phyloP scores from a whole-genome alignment of 495 filamentous ascomycete genomes.

The Neurospora sp. region DNA sequence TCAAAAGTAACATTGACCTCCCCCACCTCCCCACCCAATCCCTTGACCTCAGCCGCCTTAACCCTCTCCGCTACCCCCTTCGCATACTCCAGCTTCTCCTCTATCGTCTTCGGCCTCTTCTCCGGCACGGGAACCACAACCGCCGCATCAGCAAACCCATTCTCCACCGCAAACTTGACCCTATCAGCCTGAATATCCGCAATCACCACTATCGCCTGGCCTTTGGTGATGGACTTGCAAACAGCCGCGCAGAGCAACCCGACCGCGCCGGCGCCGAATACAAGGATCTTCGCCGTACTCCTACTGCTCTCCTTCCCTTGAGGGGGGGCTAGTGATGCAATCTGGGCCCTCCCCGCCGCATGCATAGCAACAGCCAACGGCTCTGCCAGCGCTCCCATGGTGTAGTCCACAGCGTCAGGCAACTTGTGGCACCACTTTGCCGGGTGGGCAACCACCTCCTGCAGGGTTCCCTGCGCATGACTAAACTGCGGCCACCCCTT shows the following conservation, averaged over 20 bases:
- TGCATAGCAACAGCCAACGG: slow-evolving; percentile 75
- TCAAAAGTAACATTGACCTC: slow-evolving; percentile 80
- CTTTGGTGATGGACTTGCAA: slow-evolving; percentile 31
- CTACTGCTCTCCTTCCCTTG: not conserved
- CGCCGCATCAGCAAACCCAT: slow-evolving; percentile 56
- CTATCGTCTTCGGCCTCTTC: slow-evolving; percentile 42
- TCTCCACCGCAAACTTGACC: slow-evolving; percentile 58
- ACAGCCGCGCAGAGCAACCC: slow-evolving; percentile 66
- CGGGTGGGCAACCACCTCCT: slow-evolving; percentile 69
- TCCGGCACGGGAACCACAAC: slow-evolving; percentile 44
- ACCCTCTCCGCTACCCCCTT: slow-evolving; percentile 48
- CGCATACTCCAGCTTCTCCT: slow-evolving; percentile 50
- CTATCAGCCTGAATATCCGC: slow-evolving; percentile 71
- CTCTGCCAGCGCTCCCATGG: slow-evolving; percentile 66
- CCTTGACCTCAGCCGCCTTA: slow-evolving; percentile 24
- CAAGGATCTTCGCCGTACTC: slow-evolving; percentile 40
- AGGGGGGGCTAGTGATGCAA: not conserved
- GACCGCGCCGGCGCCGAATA: slow-evolving; percentile 76
- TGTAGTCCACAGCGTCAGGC: slow-evolving; percentile 50
- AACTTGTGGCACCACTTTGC: slow-evolving; percentile 60
- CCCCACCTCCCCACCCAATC: slow-evolving; percentile 21
- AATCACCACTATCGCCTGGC: slow-evolving; percentile 43
- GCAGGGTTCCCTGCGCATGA: slow-evolving; percentile 74
- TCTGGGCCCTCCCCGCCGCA: slow-evolving; percentile 42
- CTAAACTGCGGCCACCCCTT: slow-evolving; percentile 49